Conservation (phyloP, 1,284 basidiomycete genomes). For the Hemileia vastatrix region DNA sequence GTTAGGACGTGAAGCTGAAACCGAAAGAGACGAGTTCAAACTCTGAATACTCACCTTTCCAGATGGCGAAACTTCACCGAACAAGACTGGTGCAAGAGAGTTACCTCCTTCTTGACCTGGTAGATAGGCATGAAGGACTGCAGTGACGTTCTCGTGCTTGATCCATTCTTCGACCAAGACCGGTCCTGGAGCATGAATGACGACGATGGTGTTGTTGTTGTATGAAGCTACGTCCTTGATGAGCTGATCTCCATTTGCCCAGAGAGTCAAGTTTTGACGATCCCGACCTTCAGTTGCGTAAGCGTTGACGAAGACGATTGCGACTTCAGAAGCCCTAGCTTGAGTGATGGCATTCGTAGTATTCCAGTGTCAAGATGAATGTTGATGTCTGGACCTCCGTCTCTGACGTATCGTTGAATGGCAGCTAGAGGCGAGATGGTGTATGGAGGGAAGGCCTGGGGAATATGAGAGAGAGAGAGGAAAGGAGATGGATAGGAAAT, state of each 20-base stretch:
- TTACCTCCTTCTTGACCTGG: conserved; percentile 70
- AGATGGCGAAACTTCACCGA: too few relatives aligned
- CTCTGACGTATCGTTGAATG: conserved; percentile 24
- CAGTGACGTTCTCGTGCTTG: conserved; percentile 41
- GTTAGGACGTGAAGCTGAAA: conserved; percentile 38
- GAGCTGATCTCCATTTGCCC: conserved; percentile 42
- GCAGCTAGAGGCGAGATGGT: conserved; percentile 32
- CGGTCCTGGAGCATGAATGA: conserved; percentile 54
- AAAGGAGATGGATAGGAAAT: not conserved
- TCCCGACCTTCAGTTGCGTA: conserved; percentile 26
- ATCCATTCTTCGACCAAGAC: conserved; percentile 30
- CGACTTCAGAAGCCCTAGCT: too few relatives aligned
- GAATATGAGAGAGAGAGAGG: not conserved
- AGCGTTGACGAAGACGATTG: conserved; percentile 67
- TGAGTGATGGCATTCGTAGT: conserved; percentile 26
- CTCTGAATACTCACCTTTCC: conserved; percentile 50
- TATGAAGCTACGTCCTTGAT: conserved; percentile 42
- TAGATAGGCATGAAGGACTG: conserved; percentile 55
- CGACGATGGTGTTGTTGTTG: conserved; percentile 65
- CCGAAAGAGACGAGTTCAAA: conserved; percentile 53
- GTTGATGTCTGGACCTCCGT: conserved; percentile 24
- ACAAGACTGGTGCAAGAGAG: conserved; percentile 61
- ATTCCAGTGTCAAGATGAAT: conserved; percentile 26
- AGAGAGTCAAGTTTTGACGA: conserved; percentile 42
- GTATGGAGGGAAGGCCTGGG: conserved; percentile 26